These are phyloP conservation scores for Phytomonas sp. DNA, from an alignment of 208 protist genomes.

Conservation along the genomic window DNA sequence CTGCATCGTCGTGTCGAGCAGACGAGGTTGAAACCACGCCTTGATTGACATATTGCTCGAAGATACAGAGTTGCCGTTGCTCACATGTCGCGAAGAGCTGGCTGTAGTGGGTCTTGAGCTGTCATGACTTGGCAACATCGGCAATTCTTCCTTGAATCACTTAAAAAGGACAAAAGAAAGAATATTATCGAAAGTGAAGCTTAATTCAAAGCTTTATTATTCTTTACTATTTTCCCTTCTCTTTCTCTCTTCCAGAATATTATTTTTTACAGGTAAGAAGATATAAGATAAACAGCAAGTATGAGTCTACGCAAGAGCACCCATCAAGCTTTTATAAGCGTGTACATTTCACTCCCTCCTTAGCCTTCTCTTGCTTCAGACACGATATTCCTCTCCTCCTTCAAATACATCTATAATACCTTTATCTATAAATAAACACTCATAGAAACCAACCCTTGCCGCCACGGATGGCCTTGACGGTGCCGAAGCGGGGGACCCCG, in stretches of 20 bases:
- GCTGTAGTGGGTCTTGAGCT: background rate
- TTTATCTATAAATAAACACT: constrained; percentile 6
- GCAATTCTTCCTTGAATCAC: background rate
- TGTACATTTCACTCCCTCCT: background rate
- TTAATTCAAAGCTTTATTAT: background rate
- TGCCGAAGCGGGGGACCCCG: constrained; percentile 76
- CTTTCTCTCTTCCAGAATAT: background rate
- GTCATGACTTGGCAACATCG: background rate
- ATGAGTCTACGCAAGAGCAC: background rate
- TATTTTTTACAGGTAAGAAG: background rate
- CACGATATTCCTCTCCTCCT: too few species aligned
- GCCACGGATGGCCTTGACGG: constrained; percentile 79
- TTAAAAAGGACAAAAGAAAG: background rate
- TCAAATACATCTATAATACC: background rate
- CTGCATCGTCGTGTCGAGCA: constrained; percentile 19
- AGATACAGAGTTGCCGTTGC: background rate
- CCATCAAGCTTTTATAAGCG: background rate
- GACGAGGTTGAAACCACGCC: constrained; percentile 17
- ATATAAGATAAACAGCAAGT: background rate
- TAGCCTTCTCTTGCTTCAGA: background rate
- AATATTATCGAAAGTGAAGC: background rate
- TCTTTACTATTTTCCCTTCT: background rate
- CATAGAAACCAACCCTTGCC: constrained; percentile 84
- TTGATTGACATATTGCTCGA: constrained; percentile 11
- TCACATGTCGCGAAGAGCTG: background rate